Percentiles rank a stretch among this genome's conserved stretches.
Conservation (phyloP, 2,329 filamentous ascomycete genomes). For the Neurospora crassa region DNA sequence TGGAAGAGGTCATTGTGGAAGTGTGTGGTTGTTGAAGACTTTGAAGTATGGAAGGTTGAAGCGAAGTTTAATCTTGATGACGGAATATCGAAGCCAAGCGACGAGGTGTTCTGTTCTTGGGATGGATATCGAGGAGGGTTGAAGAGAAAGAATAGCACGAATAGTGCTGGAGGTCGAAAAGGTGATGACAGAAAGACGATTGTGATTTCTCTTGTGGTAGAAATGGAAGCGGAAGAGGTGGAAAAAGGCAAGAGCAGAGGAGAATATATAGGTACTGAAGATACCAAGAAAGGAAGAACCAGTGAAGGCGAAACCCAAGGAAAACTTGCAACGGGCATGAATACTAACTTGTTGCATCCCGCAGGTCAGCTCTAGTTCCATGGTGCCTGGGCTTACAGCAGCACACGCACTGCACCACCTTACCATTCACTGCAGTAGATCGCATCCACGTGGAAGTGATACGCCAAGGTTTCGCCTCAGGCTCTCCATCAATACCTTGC, state of each 20-base stretch:
- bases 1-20: not conserved
- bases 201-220: not conserved
- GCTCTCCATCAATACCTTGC: no score
- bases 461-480: no score
- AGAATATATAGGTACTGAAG: not conserved
- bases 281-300: not conserved
- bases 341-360: not conserved
- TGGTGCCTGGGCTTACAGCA: not conserved
- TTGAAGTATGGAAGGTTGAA: not conserved
- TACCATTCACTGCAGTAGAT: not conserved
- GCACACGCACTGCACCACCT: not conserved
- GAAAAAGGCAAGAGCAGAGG: not conserved
- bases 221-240: not conserved
- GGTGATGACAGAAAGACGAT: not conserved
- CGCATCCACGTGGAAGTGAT: no score
- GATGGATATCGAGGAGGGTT: not conserved
- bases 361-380: not conserved
- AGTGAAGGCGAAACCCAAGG: not conserved
- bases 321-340: not conserved
- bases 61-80: not conserved
- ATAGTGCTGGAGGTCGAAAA: not conserved
- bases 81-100: not conserved
- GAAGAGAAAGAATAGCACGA: not conserved
- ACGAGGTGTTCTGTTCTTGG: not conserved
- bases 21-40: not conserved